phyloP scores from a whole-genome alignment of 1,284 basidiomycete genomes.

The Lentinula novae-zelandiae region DNA sequence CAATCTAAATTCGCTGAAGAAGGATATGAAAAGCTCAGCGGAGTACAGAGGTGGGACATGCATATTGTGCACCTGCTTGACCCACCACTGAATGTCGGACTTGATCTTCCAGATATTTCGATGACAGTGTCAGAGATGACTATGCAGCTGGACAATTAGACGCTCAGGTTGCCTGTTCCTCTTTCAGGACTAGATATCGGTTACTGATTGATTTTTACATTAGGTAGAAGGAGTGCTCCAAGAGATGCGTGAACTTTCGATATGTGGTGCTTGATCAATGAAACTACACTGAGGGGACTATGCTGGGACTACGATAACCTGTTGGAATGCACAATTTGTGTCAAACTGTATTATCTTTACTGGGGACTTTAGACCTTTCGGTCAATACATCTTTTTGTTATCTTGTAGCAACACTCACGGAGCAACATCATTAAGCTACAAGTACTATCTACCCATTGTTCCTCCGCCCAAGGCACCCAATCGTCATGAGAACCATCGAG shows the following conservation, averaged over 20 bases:
- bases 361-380: no score
- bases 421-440: no score
- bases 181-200: no score
- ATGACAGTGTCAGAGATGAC: constrained; percentile 88
- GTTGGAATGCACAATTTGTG: no score
- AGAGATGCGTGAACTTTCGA: constrained; percentile 95
- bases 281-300: no score
- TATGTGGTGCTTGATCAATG: constrained; percentile 58
- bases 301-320: no score
- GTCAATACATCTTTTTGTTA: no score
- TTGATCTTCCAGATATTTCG: constrained; percentile 69
- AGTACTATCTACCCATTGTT: no score
- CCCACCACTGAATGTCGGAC: background rate
- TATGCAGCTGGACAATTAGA: constrained; percentile 97
- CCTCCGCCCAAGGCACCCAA: no score
- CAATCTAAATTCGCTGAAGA: constrained; percentile 97
- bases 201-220: constrained; percentile 4
- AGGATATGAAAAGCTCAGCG: constrained; percentile 96
- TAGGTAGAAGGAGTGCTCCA: constrained; percentile 88
- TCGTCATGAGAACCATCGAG: no score
- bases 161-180: constrained; percentile 61
- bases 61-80: background rate
- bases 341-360: no score
- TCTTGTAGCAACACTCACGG: no score
- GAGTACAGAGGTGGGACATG: constrained; percentile 75